Conservation (phyloP, 371 early-diverging fungal genomes). For the Encephalitozoon cuniculi region DNA sequence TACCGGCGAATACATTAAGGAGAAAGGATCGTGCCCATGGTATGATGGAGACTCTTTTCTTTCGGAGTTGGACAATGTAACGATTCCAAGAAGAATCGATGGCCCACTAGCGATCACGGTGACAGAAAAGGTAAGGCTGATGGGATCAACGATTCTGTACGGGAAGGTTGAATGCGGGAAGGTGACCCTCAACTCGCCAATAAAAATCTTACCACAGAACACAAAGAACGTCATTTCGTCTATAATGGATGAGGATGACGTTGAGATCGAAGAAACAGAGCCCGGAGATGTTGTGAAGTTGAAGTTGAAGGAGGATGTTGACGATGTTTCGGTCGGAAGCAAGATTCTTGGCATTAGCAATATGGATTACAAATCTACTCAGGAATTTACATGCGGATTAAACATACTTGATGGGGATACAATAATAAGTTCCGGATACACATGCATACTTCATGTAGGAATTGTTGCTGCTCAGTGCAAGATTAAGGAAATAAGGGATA, state of each 20-base stretch:
- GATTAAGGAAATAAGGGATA: conserved; percentile 51
- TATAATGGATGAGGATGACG: conserved; percentile 57
- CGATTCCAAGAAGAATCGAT: conserved; percentile 17
- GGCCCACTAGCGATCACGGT: conserved; percentile 27
- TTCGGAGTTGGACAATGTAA: conserved; percentile 46
- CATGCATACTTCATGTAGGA: conserved; percentile 58
- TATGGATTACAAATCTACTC: conserved; percentile 28
- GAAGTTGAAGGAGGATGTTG: conserved; percentile 50
- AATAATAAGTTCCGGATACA: conserved; percentile 57
- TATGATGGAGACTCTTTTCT: conserved; percentile 58
- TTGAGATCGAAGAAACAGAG: conserved; percentile 52
- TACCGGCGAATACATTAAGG: conserved; percentile 52
- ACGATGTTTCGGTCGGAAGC: conserved; percentile 54
- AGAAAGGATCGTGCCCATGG: conserved; percentile 26
- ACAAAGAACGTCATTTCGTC: conserved; percentile 18
- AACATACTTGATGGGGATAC: conserved; percentile 55
- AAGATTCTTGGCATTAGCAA: conserved; percentile 26
- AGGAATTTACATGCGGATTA: conserved; percentile 52
- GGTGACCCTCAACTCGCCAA: conserved; percentile 11
- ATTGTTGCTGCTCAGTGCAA: conserved; percentile 39
- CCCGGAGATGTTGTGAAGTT: conserved; percentile 58
- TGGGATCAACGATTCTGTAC: conserved; percentile 28
- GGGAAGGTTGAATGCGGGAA: conserved; percentile 52
- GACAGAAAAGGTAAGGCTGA: conserved; percentile 50
- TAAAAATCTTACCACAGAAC: conserved; percentile 47